Evolutionary conservation across 1,139 yeast genomes (phyloP).

Genomic region (Protomyces lactucae-debilis): DNA sequence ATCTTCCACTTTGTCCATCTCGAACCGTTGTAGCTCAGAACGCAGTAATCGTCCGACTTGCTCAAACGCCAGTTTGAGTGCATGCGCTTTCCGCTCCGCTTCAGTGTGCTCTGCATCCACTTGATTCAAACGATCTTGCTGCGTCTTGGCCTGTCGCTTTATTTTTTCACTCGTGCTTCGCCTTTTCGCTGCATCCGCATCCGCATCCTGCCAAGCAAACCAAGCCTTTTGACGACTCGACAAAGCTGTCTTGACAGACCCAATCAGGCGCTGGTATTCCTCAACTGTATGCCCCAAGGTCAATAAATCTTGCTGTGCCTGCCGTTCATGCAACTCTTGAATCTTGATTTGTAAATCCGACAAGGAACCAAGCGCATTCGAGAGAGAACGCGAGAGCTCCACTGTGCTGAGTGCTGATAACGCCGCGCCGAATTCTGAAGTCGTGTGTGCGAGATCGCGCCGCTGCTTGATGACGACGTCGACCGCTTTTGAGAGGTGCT

Average conservation of each 20-base stretch:
- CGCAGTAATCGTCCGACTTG: constrained; percentile 61
- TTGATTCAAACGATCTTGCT: constrained; percentile 55
- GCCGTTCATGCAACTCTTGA: constrained; percentile 69
- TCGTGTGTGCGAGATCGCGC: constrained; percentile 53
- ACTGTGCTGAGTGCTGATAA: constrained; percentile 59
- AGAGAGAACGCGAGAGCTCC: constrained; percentile 67
- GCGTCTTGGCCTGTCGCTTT: constrained; percentile 53
- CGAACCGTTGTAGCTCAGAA: constrained; percentile 64
- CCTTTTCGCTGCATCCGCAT: constrained; percentile 48
- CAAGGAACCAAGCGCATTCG: constrained; percentile 59
- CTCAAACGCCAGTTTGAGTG: constrained; percentile 56
- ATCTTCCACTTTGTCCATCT: constrained; percentile 71
- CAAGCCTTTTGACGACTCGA: constrained; percentile 70
- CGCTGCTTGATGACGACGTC: constrained; percentile 74
- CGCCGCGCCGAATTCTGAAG: constrained; percentile 58
- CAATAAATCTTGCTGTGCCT: constrained; percentile 77
- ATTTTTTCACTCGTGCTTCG: constrained; percentile 52
- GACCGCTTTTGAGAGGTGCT: constrained; percentile 62
- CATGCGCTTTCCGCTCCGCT: constrained; percentile 55
- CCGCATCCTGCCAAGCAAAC: constrained; percentile 53
- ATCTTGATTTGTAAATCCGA: constrained; percentile 67
- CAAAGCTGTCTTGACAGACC: constrained; percentile 69
- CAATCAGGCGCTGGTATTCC: constrained; percentile 74
- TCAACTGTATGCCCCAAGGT: constrained; percentile 84
- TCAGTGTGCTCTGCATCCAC: constrained; percentile 56